A percentile compares a stretch with the other conserved stretches of the same genome.
These are phyloP conservation scores for Pythium volutum DNA, from an alignment of 352 stramenopile genomes.

Conservation along the genomic window DNA sequence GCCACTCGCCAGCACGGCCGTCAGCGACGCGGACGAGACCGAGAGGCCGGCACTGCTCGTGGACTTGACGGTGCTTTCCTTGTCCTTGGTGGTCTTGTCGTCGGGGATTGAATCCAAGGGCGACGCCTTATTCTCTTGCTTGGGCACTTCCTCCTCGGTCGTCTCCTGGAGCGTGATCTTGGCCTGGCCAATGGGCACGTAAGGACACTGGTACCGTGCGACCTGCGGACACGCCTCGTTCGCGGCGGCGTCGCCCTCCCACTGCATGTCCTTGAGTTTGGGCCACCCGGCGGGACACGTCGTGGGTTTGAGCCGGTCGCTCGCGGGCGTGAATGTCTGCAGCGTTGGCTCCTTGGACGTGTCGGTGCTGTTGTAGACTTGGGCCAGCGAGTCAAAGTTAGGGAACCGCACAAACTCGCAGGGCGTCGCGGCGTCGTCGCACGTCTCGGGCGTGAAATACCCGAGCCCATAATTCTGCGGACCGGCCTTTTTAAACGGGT, in stretches of 20 bases:
- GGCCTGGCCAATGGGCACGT: constrained; percentile 10
- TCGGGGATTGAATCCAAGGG: not conserved
- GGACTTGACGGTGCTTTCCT: not conserved
- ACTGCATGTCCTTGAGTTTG: constrained; percentile 28
- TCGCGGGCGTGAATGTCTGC: constrained; percentile 20
- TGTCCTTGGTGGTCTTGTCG: not conserved
- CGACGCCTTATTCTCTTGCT: not conserved
- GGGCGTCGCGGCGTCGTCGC: constrained; percentile 39
- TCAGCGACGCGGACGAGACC: not conserved
- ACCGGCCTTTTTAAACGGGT: constrained; percentile 63
- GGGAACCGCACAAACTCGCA: constrained; percentile 63
- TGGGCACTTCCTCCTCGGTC: not conserved
- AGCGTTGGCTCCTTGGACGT: constrained; percentile 33
- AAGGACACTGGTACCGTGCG: constrained; percentile 35
- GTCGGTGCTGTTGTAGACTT: constrained; percentile 30
- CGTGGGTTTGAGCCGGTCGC: constrained; percentile 15
- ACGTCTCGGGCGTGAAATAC: constrained; percentile 65
- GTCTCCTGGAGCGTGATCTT: constrained; percentile 1
- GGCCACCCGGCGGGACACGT: constrained; percentile 23
- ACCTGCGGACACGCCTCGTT: constrained; percentile 29
- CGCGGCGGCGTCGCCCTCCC: constrained; percentile 21
- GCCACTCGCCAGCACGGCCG: not conserved
- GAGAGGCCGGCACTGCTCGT: not conserved
- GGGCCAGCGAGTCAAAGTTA: constrained; percentile 57
- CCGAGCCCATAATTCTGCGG: constrained; percentile 77